Percentiles rank a stretch among this genome's conserved stretches.
Conservation (phyloP, 371 early-diverging fungal genomes). For the Neoconidiobolus thromboides region DNA sequence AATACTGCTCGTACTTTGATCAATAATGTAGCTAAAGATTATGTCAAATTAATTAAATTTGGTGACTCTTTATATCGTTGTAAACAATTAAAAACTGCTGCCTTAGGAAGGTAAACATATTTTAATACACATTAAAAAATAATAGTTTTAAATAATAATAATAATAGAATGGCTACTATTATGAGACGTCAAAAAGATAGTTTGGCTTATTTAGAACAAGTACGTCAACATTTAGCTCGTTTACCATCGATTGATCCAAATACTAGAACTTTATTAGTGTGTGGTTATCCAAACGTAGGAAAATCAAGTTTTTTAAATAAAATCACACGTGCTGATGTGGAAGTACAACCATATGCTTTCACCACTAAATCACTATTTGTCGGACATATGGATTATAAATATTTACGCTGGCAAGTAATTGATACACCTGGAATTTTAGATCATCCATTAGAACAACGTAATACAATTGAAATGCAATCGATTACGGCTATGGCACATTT, state of each 20-base stretch:
- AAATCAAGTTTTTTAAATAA: slow-evolving; percentile 99
- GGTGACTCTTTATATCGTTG: slow-evolving; percentile 99
- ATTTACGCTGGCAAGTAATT: slow-evolving; percentile 99
- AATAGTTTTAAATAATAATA: neutral
- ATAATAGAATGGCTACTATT: slow-evolving; percentile 91
- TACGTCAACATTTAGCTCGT: slow-evolving; percentile 97
- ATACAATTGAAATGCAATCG: slow-evolving; percentile 99
- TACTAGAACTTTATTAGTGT: slow-evolving; percentile 95
- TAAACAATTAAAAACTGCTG: slow-evolving; percentile 99
- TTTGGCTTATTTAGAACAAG: slow-evolving; percentile 97
- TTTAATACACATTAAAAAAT: neutral
- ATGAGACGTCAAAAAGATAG: slow-evolving; percentile 98
- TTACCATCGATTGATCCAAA: slow-evolving; percentile 97
- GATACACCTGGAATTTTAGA: slow-evolving; percentile 99
- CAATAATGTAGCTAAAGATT: slow-evolving; percentile 94
- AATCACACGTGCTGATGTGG: slow-evolving; percentile 98
- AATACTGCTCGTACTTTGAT: slow-evolving; percentile 94
- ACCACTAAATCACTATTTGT: slow-evolving; percentile 99
- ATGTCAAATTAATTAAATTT: slow-evolving; percentile 95
- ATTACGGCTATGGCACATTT: slow-evolving; percentile 99
- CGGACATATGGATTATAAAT: slow-evolving; percentile 99
- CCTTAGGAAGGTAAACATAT: slow-evolving; percentile 54
- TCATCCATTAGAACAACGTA: slow-evolving; percentile 98
- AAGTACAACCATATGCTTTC: slow-evolving; percentile 99
- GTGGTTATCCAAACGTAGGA: slow-evolving; percentile 99